These are phyloP conservation scores for Geum urbanum DNA, from an alignment of 306 rosid species.

Conservation along the genomic window DNA sequence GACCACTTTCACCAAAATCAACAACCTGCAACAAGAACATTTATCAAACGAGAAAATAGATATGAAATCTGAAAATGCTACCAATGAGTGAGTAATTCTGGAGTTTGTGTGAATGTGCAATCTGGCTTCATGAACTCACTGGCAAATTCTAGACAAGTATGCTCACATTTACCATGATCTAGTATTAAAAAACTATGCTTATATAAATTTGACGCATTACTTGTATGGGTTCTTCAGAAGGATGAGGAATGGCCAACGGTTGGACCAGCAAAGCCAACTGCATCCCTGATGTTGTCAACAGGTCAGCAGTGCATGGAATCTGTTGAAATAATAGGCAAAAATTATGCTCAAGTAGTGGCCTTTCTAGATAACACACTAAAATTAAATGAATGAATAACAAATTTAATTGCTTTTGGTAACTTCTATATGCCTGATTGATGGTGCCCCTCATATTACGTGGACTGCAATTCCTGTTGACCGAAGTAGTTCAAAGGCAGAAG, in stretches of 20 bases:
- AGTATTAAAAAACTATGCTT: too few relatives aligned
- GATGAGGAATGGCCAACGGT: slow-evolving; percentile 91
- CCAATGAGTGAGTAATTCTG: neutral
- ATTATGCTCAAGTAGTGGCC: neutral
- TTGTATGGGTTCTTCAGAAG: slow-evolving; percentile 89
- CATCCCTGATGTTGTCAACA: slow-evolving; percentile 88
- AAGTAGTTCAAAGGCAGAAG: too few relatives aligned
- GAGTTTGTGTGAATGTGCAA: neutral
- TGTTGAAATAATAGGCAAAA: slow-evolving; percentile 32
- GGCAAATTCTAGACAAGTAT: too few relatives aligned
- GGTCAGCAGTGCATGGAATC: slow-evolving; percentile 90
- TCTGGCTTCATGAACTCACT: too few relatives aligned
- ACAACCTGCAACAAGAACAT: slow-evolving; percentile 55
- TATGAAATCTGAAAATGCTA: neutral
- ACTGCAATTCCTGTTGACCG: slow-evolving; percentile 61
- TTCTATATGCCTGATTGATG: slow-evolving; percentile 66
- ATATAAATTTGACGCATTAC: slow-evolving; percentile 46
- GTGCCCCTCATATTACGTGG: slow-evolving; percentile 99
- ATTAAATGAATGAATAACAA: neutral
- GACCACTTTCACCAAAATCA: slow-evolving; percentile 96
- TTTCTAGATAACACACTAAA: neutral
- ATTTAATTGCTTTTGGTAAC: neutral
- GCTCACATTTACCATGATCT: too few relatives aligned
- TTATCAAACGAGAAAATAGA: neutral
- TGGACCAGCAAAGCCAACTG: slow-evolving; percentile 95